These are phyloP conservation scores for Verticillium albo-atrum DNA, from an alignment of 2,329 filamentous ascomycete species.

Conservation along the genomic window DNA sequence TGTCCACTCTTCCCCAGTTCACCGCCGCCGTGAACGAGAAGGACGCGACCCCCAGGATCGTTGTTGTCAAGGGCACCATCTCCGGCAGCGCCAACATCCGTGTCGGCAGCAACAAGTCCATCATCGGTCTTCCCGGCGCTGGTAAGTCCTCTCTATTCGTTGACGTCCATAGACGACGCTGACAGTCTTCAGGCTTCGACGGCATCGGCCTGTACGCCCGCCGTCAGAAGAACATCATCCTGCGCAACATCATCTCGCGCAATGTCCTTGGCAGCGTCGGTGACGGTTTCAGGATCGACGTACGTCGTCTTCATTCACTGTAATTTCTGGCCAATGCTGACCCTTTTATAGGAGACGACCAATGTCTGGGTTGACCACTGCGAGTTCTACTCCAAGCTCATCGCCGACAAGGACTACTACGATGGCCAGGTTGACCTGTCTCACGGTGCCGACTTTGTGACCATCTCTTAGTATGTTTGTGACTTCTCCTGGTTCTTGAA, in stretches of 20 bases:
- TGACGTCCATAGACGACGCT: not conserved
- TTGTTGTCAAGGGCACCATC: conserved; percentile 33
- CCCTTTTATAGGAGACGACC: conserved; percentile 31
- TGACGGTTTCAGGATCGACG: conserved; percentile 32
- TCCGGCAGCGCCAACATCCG: conserved; percentile 28
- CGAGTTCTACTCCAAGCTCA: conserved; percentile 30
- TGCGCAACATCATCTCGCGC: conserved; percentile 43
- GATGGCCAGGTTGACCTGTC: conserved; percentile 39
- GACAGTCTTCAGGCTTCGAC: conserved; percentile 20
- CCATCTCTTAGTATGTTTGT: conserved; percentile 24
- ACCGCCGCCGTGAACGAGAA: conserved; percentile 28
- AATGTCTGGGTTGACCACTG: conserved; percentile 46
- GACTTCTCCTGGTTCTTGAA: not conserved
- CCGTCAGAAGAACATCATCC: conserved; percentile 47
- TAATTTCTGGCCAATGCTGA: not conserved
- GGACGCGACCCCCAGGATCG: conserved; percentile 38
- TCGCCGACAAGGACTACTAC: conserved; percentile 36
- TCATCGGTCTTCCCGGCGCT: conserved; percentile 28
- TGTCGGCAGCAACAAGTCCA: conserved; percentile 37
- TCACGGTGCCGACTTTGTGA: conserved; percentile 37
- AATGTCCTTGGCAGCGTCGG: conserved; percentile 17
- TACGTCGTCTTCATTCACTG: not conserved
- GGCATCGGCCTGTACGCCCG: conserved; percentile 46
- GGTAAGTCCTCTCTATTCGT: not conserved
- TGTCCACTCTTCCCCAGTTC: conserved; percentile 37